Evolutionary conservation across 129 eudicot species (phyloP), one percentile per base, ranked within the genome.

Genomic region (Mikania micrantha): DNA sequence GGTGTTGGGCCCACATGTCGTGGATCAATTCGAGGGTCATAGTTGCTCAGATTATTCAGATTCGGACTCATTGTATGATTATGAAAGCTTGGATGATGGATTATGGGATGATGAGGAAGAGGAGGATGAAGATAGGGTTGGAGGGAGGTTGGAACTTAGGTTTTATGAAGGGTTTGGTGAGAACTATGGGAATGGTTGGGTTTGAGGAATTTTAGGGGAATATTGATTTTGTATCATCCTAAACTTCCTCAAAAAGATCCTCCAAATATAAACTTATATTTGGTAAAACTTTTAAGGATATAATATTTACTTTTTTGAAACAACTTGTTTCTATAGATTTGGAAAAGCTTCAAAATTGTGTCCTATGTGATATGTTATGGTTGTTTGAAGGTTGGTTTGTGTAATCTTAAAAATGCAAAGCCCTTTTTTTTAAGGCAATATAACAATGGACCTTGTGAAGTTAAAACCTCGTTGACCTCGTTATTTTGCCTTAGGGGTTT

Each of bases 1-100:
- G 74, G 70, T 88, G 67, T 70, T 85, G 68, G 91, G 91, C 59
- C 91, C 87, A 1, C 64, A 76, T 69, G 70, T 76, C n/a, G 75
- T 76, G 22, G 80, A 76, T 59, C 77, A 79, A 17, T 77, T 58
- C 16, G 80, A 76, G 69, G 80, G 80, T 12, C 74, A 76, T 68
- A 76, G 80, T 76, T 76, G 80, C 57, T 76, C 80, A n/a, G 80
- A 76, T 68, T 76, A 68, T 68, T 76, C 80, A n/a, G 80, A 76
- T 68, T 12, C 80, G 0, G 80, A 76, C 65, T 76, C 80, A n/a
- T 60, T 68, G 16, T 76, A 59, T 50, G 80, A 76, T 60, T 76
- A 76, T 8, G 80, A 61, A 56, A 76, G 80, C 20, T 69, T 76
- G 80, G 80, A 76, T 76, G 80, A 76, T 60, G 80, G 56, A 20